Evolutionary conservation across 2,329 filamentous ascomycete species (phyloP), one percentile per base, ranked within the genome.

Genomic region (Ophiostoma himal-ulmi): DNA sequence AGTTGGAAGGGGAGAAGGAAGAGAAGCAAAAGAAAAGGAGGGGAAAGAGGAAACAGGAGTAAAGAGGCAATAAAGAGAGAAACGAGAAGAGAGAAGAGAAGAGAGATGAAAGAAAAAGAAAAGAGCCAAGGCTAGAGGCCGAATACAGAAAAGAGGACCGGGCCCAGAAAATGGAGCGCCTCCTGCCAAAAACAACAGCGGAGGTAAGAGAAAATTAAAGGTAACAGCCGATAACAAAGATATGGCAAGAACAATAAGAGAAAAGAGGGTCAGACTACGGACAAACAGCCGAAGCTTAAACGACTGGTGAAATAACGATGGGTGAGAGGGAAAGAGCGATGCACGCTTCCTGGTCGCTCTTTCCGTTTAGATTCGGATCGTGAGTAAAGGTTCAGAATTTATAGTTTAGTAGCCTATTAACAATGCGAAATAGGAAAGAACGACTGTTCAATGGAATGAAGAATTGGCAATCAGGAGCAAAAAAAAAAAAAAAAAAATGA

Each of bases 211-310:
- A n/a, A n/a, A 64, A 37, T 57, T 2, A 57, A 26, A 57, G 52
- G 52, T 14, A 57, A 26, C 52, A 22, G 52, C 52, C 34, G 60
- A 64, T 64, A 64, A 37, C 60, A 36, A 17, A 62, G 60, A 62
- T 36, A 64, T 64, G 60, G 60, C 30, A 64, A 37, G 60, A 37
- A 34, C 34, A 34, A 64, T 64, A 64, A 64, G 57, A 36, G 30
- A 62, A 62, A 62, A 62, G 57, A 62, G 57, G 57, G 30, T 20
- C 57, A 62, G 14, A 34, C 30, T 34, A 36, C 57, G 36, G 30
- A 65, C 8, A 13, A n/a, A 20, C 62, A 57, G 52, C 52, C 52
- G 52, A 57, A 57, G 52, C 22, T 57, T 37, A 65, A 65, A 37
- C 20, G 22, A 6, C 14, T 20, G 54, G 60, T 64, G 60, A 57